Conservation (phyloP, 2,329 filamentous ascomycete genomes). For the Nemania abortiva region DNA sequence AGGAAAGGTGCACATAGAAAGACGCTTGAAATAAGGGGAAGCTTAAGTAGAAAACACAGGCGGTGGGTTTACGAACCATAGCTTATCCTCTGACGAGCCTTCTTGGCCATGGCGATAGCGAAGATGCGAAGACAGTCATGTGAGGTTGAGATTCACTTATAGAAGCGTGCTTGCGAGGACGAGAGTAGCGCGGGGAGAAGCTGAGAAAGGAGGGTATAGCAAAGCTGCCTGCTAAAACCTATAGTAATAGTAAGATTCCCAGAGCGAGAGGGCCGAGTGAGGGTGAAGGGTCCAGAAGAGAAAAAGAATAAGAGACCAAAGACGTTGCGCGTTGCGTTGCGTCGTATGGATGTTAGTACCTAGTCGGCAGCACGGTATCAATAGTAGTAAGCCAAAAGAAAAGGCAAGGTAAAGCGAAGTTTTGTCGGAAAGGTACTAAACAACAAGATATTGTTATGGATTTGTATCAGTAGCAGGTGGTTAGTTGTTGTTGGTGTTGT, state of each 20-base stretch:
- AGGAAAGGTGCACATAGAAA: constrained; percentile 19
- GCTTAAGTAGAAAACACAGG: not conserved
- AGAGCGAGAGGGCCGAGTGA: not conserved
- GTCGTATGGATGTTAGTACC: constrained; percentile 5
- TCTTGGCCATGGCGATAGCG: constrained; percentile 67
- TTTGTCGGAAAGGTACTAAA: not conserved
- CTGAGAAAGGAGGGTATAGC: not conserved
- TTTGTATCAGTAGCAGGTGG: not conserved
- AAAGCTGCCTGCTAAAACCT: constrained; percentile 1
- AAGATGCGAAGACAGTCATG: constrained; percentile 38
- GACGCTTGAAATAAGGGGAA: constrained; percentile 15
- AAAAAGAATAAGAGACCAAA: not conserved
- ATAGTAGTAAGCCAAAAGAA: not conserved
- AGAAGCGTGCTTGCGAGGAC: constrained; percentile 17
- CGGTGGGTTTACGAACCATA: constrained; percentile 65
- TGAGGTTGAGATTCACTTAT: constrained; percentile 18
- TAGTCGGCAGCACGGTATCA: not conserved
- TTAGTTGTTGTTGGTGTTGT: not conserved
- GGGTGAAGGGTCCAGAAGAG: not conserved
- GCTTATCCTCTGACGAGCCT: constrained; percentile 74
- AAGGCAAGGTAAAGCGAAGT: not conserved
- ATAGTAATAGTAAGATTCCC: constrained; percentile 18
- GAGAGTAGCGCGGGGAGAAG: not conserved
- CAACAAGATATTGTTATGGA: not conserved
- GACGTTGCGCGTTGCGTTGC: constrained; percentile 6